Base-by-base conservation (phyloP, 1,139 yeast genomes). In the Hanseniaspora uvarum region DNA sequence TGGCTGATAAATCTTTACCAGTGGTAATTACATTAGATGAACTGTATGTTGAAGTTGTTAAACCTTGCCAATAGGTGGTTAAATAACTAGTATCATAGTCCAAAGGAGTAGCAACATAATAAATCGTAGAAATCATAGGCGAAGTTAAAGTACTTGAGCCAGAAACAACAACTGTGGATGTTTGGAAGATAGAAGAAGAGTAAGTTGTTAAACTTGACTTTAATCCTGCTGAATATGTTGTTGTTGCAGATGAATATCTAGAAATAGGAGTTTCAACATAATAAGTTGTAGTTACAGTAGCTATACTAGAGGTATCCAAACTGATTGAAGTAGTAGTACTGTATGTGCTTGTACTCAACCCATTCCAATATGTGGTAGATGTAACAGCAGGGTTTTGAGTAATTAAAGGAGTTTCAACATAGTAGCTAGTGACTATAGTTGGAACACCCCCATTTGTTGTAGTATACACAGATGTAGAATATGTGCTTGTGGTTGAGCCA, bases 221-320 rank as follows among this genome's bases (percentile, higher is more conserved):
- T 26, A 50, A 30, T 3, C 56, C 54, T 7, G 46, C 33, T 1
- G 54, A 56, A 40, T 18, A 40, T 1, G 46, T 36, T 3, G 57
- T 54, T 19, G 52, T 31, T 26, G 38, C 26, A 16, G 50, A 19
- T 14, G 48, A 28, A 28, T 53, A 47, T 37, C 52, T 41, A 14
- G 51, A 49, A 24, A 49, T 48, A 5, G 59, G 59, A 39, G 59
- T 58, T 49, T 56, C 58, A 16, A 58, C 58, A 36, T 31, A 46
- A 53, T 56, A 58, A 11, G 53, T 52, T 6, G 58, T 56, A 21
- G 56, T 53, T 10, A 45, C 51, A 24, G 60, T 57, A 5, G 51
- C 53, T 19, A 24, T 54, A 41, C 51, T 41, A 14, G 56, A 56
- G n/a, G 46, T 31, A 34, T 31, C 30, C 14, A 48, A 12, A 14